These are phyloP conservation scores for Dactylellina sp. DNA, from an alignment of 2,329 filamentous ascomycete species.

Conservation along the genomic window DNA sequence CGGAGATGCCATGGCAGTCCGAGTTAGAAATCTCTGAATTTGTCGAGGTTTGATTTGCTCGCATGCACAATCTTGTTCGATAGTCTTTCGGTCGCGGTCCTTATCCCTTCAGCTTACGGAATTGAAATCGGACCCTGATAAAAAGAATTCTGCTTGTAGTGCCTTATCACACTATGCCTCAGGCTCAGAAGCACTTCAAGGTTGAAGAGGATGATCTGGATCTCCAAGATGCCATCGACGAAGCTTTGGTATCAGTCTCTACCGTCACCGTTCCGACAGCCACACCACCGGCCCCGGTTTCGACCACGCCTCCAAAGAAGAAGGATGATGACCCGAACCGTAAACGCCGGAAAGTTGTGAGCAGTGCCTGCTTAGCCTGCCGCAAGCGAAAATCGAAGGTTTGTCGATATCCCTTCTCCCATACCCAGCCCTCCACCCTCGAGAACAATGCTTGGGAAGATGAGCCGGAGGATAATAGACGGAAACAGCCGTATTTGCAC, in stretches of 20 bases:
- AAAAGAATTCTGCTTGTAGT: background rate
- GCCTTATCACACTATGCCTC: conserved; percentile 54
- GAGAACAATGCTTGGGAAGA: conserved; percentile 10
- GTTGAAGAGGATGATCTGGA: conserved; percentile 45
- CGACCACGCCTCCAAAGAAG: conserved; percentile 48
- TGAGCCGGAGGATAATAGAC: conserved; percentile 9
- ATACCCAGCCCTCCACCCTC: conserved; percentile 21
- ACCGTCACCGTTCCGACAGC: conserved; percentile 21
- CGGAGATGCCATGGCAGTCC: conserved; percentile 52
- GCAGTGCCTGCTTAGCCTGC: conserved; percentile 85
- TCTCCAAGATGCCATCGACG: conserved; percentile 9
- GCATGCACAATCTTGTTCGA: conserved; percentile 52
- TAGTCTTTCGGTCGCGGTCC: conserved; percentile 30
- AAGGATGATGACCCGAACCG: conserved; percentile 53
- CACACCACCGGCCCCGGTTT: conserved; percentile 25
- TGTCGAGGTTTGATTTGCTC: conserved; percentile 47
- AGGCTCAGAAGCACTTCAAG: conserved; percentile 54
- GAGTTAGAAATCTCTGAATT: conserved; percentile 48
- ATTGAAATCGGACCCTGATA: conserved; percentile 33
- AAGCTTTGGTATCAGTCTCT: conserved; percentile 23
- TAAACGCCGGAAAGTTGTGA: conserved; percentile 79
- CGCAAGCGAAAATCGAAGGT: conserved; percentile 81
- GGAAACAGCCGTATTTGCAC: conserved; percentile 8
- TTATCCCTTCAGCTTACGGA: conserved; percentile 51
- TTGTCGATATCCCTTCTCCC: conserved; percentile 53